A percentile compares a stretch with the other conserved stretches of the same genome.
phyloP scores from a whole-genome alignment of 768 basidiomycete species.

The Xerocomellus amylosporus region DNA sequence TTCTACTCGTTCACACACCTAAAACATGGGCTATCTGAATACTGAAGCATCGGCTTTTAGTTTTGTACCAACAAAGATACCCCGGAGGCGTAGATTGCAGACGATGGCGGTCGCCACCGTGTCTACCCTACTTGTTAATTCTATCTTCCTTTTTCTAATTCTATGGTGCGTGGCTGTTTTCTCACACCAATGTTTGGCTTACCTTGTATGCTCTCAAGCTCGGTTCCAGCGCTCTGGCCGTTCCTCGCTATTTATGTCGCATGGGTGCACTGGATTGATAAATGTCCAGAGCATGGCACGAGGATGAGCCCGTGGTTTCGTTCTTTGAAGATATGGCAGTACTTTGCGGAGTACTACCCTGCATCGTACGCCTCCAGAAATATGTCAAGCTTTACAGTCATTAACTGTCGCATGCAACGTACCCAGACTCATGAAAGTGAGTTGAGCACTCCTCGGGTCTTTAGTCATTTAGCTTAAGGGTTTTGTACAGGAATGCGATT shows the following conservation, averaged over 20 bases:
- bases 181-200: neutral
- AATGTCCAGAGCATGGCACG: slow-evolving; percentile 70
- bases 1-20: neutral
- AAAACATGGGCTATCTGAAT: neutral
- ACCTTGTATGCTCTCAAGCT: slow-evolving; percentile 46
- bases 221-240: slow-evolving; percentile 88
- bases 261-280: slow-evolving; percentile 78
- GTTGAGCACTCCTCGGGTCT: neutral
- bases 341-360: slow-evolving; percentile 91
- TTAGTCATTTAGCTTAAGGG: neutral
- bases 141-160: slow-evolving; percentile 66
- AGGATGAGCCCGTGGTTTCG: slow-evolving; percentile 75
- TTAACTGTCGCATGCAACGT: neutral
- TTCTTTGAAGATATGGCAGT: slow-evolving; percentile 69
- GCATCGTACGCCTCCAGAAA: slow-evolving; percentile 63
- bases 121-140: slow-evolving; percentile 77
- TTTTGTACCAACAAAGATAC: slow-evolving; percentile 85
- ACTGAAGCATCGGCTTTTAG: slow-evolving; percentile 34
- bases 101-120: slow-evolving; percentile 85
- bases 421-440: slow-evolving; percentile 35
- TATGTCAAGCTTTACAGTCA: neutral
- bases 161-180: slow-evolving; percentile 58
- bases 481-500: slow-evolving; percentile 63
- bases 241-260: slow-evolving; percentile 69
- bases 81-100: slow-evolving; percentile 81